phyloP scores from a whole-genome alignment of 164 flowering plant species.

The grape (Vitis vinifera) region DNA sequence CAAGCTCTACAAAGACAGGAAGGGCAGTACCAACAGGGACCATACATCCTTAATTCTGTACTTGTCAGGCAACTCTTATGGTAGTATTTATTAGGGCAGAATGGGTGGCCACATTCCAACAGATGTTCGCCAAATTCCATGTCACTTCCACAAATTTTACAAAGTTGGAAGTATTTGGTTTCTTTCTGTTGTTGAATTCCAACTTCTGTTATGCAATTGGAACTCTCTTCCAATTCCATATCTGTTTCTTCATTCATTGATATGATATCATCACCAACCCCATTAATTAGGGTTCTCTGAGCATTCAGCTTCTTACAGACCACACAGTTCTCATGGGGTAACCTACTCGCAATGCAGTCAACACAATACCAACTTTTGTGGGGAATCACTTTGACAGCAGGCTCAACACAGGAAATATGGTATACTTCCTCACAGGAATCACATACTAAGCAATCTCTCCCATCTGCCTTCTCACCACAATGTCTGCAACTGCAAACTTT shows the following conservation, averaged over 20 bases:
- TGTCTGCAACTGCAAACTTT: constrained; percentile 38
- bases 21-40: constrained; percentile 84
- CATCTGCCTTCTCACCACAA: constrained; percentile 63
- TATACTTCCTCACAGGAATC: constrained; percentile 81
- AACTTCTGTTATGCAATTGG: constrained; percentile 27
- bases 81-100: constrained; percentile 56
- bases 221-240: constrained; percentile 39
- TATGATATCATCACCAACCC: constrained; percentile 11
- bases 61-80: constrained; percentile 65
- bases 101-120: constrained; percentile 48
- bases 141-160: constrained; percentile 54
- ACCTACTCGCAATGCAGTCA: constrained; percentile 44
- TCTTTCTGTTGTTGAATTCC: constrained; percentile 10
- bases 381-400: constrained; percentile 60
- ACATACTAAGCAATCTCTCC: constrained; percentile 60
- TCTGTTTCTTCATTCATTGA: constrained; percentile 16
- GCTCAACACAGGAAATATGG: constrained; percentile 71
- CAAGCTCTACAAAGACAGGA: constrained; percentile 87
- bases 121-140: constrained; percentile 31
- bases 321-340: constrained; percentile 69
- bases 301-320: constrained; percentile 62
- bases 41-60: constrained; percentile 40
- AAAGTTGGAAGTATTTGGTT: constrained; percentile 14
- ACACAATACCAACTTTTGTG: constrained; percentile 69
- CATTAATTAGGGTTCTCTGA: constrained; percentile 13